phyloP scores from a whole-genome alignment of 202 grass and related monocot genomes.

The Zoysia matrella region DNA sequence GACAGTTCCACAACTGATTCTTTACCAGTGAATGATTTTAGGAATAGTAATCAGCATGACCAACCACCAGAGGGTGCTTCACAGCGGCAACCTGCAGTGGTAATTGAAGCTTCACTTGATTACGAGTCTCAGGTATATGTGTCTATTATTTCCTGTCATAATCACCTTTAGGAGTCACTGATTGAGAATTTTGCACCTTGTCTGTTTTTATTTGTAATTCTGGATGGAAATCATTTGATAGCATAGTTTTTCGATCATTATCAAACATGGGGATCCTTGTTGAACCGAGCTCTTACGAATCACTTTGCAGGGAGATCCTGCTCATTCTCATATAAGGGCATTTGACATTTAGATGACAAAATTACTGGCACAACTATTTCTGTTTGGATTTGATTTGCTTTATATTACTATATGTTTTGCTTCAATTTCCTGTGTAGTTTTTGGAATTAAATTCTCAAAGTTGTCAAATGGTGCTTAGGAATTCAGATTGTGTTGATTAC shows the following conservation, averaged over 20 bases:
- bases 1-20: constrained; percentile 42
- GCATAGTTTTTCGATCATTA: background rate
- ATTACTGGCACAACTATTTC: background rate
- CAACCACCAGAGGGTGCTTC: constrained; percentile 38
- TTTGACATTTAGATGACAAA: background rate
- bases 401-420: background rate
- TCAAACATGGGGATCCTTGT: background rate
- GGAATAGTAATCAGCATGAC: constrained; percentile 42
- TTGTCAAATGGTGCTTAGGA: constrained; percentile 4
- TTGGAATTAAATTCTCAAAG: no score
- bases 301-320: no score
- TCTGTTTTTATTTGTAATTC: constrained; percentile 30
- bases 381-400: background rate
- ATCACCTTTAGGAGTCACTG: background rate
- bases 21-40: constrained; percentile 29
- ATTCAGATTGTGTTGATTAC: constrained; percentile 9
- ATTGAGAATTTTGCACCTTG: background rate
- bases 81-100: constrained; percentile 39
- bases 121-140: constrained; percentile 77
- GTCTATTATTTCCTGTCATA: background rate
- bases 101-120: constrained; percentile 62
- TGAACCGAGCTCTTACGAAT: background rate
- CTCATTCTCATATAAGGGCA: background rate
- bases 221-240: constrained; percentile 27
- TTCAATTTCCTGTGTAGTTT: no score